A percentile compares a stretch with the other conserved stretches of the same genome.
phyloP scores from a whole-genome alignment of 768 basidiomycete species.

The Kwoniella sp. region DNA sequence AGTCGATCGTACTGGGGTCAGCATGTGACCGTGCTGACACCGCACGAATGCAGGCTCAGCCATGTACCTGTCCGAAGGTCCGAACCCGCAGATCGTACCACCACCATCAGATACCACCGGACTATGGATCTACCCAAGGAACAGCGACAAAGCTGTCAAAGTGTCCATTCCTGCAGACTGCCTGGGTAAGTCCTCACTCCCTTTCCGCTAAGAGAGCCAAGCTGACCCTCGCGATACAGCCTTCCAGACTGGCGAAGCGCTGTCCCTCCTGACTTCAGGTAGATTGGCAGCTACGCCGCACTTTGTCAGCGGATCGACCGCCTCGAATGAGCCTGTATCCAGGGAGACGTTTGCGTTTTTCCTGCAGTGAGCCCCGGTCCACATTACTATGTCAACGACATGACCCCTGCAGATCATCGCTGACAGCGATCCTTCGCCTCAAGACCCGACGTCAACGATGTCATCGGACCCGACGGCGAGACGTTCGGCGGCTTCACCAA shows the following conservation, averaged over 20 bases:
- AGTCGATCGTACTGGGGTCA: no score
- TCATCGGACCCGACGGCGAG: slow-evolving; percentile 60
- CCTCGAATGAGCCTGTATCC: slow-evolving; percentile 52
- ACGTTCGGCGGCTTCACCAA: slow-evolving; percentile 91
- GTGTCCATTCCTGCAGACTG: slow-evolving; percentile 70
- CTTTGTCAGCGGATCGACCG: slow-evolving; percentile 71
- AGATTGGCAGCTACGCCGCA: slow-evolving; percentile 87
- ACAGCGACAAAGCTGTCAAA: slow-evolving; percentile 67
- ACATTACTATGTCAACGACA: not conserved
- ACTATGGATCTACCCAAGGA: slow-evolving; percentile 80
- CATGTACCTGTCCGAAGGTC: slow-evolving; percentile 62
- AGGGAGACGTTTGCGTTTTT: slow-evolving; percentile 68
- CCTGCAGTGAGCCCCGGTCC: slow-evolving; percentile 47
- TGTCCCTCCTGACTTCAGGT: slow-evolving; percentile 79
- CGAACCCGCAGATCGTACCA: slow-evolving; percentile 51
- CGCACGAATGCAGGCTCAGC: slow-evolving; percentile 57
- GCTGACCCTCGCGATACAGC: slow-evolving; percentile 52
- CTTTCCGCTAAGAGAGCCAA: not conserved
- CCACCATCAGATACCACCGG: slow-evolving; percentile 75
- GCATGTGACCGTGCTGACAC: no score
- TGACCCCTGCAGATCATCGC: no score
- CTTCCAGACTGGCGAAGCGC: slow-evolving; percentile 95
- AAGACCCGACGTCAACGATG: slow-evolving; percentile 76
- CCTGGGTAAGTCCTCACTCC: slow-evolving; percentile 22
- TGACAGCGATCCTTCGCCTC: slow-evolving; percentile 53